Percentiles rank a stretch among this genome's conserved stretches.
phyloP scores from a whole-genome alignment of 257 asterid genomes.

The Ocimum tenuiflorum region DNA sequence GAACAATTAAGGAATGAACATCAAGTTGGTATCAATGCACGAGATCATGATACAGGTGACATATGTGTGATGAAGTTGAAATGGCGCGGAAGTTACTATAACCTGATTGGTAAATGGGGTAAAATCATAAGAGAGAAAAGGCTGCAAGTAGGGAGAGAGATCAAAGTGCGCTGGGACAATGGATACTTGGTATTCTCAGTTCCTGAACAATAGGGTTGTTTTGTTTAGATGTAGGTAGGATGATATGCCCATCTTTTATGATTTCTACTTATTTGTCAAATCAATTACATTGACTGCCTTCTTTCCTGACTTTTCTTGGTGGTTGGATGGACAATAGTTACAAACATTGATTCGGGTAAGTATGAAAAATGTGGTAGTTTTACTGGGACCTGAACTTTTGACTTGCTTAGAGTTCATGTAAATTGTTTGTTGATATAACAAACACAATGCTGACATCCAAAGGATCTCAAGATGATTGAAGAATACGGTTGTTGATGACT shows the following conservation, averaged over 20 bases:
- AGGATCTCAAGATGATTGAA: background rate
- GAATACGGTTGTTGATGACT: background rate
- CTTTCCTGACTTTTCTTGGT: background rate
- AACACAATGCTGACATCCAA: background rate
- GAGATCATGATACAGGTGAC: conserved; percentile 47
- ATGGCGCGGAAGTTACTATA: conserved; percentile 46
- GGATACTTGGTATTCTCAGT: conserved; percentile 51
- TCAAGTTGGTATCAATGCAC: conserved; percentile 44
- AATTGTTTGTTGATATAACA: conserved; percentile 13
- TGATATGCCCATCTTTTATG: conserved; percentile 7
- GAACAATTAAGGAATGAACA: conserved; percentile 45
- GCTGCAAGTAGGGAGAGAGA: conserved; percentile 46
- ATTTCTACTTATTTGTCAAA: background rate
- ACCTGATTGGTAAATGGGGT: conserved; percentile 52
- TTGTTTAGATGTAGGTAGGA: conserved; percentile 32
- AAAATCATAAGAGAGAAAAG: conserved; percentile 45
- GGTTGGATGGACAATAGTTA: conserved; percentile 22
- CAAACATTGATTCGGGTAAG: conserved; percentile 14
- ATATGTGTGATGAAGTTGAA: conserved; percentile 45
- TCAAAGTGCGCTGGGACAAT: conserved; percentile 47
- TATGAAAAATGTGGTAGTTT: conserved; percentile 12
- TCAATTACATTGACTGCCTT: background rate
- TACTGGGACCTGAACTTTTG: conserved; percentile 17
- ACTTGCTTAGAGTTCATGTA: conserved; percentile 19
- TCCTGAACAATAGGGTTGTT: conserved; percentile 26